Evolutionary conservation across 2,329 filamentous ascomycete species (phyloP), one percentile per base, ranked within the genome.

Genomic region (Diaporthe citrichinensis): DNA sequence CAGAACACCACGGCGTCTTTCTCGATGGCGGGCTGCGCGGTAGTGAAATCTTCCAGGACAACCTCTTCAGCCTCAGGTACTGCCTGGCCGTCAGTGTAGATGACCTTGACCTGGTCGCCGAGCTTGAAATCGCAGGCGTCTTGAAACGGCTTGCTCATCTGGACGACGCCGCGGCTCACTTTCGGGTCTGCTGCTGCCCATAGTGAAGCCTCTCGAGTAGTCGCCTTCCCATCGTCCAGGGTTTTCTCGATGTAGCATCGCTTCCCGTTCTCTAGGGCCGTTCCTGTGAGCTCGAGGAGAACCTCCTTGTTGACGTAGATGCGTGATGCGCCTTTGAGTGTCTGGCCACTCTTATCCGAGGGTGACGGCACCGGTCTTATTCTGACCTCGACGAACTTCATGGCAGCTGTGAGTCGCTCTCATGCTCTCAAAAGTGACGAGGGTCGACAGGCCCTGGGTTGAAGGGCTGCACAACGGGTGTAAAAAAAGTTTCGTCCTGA

Each of bases 131-230:
- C 91, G 78, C 94, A 94, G 9, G 91, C 89, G 49, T 94, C 92
- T 77, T 94, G 93, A 72, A 97, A 91, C 8, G 91, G 88, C 77
- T 94, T 92, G 31, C 94, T 92, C 86, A 94, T 91, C 87, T 96
- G 89, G 68, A 94, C 87, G 74, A 95, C 88, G 77, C 92, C 90
- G 78, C 91, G 91, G 80, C 92, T 90, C 78, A 95, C 86, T 81
- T 92, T 89, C 59, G 76, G 71, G 49, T 88, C 87, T 2, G 88
- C 86, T 23, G 88, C 83, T 0, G 86, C 85, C 85, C 88, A 90
- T 1, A 89, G 84, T 41, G 87, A 85, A 7, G 88, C 89, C 78
- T 90, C 86, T 23, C 86, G 84, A 15, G 62, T 25, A 67, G 68
- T 36, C 51, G 76, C 67, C 76, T 78, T 20, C 73, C 79, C 55